Evolutionary conservation across 148 eudicot species (phyloP).

Genomic region (Rhododendron henanense): DNA sequence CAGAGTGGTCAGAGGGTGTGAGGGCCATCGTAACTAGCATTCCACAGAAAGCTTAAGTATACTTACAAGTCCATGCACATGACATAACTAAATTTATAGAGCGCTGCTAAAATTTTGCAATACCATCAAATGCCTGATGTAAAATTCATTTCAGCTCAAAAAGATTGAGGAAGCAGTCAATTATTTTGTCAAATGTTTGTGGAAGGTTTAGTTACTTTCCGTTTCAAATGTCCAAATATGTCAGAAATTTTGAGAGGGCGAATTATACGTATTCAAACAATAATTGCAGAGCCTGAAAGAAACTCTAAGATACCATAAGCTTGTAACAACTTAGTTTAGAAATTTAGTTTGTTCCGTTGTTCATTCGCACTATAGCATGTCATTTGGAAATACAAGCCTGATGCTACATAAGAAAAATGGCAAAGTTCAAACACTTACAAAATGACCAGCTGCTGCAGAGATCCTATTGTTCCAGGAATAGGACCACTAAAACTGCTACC

Average conservation of each 20-base stretch:
- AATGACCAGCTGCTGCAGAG: conserved; percentile 41
- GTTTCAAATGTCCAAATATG: not conserved
- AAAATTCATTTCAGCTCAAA: conserved; percentile 2
- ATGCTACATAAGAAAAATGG: not conserved
- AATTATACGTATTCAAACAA: not conserved
- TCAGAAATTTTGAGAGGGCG: not conserved
- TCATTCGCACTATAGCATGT: not conserved
- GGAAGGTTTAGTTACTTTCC: not conserved
- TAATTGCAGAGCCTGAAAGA: not conserved
- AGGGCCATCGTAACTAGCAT: not conserved
- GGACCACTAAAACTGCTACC: conserved; percentile 67
- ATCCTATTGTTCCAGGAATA: conserved; percentile 69
- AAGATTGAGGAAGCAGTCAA: not conserved
- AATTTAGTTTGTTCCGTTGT: not conserved
- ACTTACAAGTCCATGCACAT: not conserved
- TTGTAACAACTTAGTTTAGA: not conserved
- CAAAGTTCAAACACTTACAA: conserved; percentile 50
- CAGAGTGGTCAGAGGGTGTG: not conserved
- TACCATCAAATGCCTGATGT: not conserved
- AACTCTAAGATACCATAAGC: not conserved
- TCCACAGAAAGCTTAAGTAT: not conserved
- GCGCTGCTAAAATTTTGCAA: not conserved
- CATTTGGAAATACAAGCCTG: not conserved
- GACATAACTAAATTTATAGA: not conserved
- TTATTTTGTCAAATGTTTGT: not conserved